Evolutionary conservation across 345 rosid genomes (phyloP).

Genomic region (Citrus cavaleriei): DNA sequence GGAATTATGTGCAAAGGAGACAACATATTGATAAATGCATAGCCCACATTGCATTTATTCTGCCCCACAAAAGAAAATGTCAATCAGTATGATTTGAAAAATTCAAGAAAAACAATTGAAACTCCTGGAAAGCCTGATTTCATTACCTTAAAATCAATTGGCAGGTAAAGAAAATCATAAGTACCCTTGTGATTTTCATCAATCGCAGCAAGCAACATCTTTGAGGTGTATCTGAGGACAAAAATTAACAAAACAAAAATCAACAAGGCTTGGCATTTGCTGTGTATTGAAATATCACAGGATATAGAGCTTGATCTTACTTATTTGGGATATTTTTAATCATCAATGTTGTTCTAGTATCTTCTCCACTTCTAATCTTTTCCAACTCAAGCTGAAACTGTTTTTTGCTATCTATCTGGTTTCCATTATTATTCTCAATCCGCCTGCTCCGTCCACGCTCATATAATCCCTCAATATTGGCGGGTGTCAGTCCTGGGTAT

Average conservation of each 20-base stretch:
- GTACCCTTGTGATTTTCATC: conserved; percentile 63
- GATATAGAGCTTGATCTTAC: conserved; percentile 29
- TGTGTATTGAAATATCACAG: background rate
- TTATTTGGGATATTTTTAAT: conserved; percentile 65
- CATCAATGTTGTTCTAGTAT: conserved; percentile 57
- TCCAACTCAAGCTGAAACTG: conserved; percentile 86
- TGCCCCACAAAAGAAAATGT: conserved; percentile 32
- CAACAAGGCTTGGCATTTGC: background rate
- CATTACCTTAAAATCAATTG: conserved; percentile 78
- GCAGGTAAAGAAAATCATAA: conserved; percentile 70
- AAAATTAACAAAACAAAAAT: conserved; percentile 6
- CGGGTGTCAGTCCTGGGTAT: conserved; percentile 43
- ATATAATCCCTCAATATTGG: conserved; percentile 51
- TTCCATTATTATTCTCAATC: conserved; percentile 50
- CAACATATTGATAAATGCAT: conserved; percentile 77
- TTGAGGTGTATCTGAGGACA: conserved; percentile 57
- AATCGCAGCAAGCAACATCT: conserved; percentile 73
- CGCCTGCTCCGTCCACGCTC: conserved; percentile 62
- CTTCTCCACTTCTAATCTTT: conserved; percentile 64
- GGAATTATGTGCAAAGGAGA: conserved; percentile 66
- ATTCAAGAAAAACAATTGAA: background rate
- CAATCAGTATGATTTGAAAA: conserved; percentile 11
- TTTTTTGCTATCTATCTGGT: conserved; percentile 63
- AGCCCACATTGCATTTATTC: conserved; percentile 86
- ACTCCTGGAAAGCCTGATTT: conserved; percentile 18